phyloP scores from a whole-genome alignment of 805 yeast genomes.

The Nakazawaea anatomiae region DNA sequence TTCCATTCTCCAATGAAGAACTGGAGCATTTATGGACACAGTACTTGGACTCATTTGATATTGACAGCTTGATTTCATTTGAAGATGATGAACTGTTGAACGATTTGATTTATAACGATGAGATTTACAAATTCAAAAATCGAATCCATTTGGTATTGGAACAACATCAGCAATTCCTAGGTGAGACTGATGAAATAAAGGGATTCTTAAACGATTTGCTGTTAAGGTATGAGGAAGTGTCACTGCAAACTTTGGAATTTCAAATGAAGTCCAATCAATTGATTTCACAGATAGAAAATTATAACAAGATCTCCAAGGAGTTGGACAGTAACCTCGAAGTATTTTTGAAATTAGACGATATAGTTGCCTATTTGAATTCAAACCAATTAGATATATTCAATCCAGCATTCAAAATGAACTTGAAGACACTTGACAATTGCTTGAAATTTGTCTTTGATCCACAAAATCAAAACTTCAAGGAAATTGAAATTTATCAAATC shows the following conservation, averaged over 20 bases:
- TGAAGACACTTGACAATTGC: slow-evolving; percentile 61
- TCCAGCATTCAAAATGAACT: slow-evolving; percentile 43
- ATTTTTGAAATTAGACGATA: slow-evolving; percentile 67
- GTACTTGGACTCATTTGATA: slow-evolving; percentile 33
- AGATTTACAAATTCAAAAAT: slow-evolving; percentile 30
- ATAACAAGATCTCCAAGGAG: slow-evolving; percentile 35
- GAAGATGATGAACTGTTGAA: slow-evolving; percentile 33
- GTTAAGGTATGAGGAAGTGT: slow-evolving; percentile 49
- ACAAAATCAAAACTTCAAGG: slow-evolving; percentile 49
- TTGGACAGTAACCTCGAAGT: slow-evolving; percentile 44
- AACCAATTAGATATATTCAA: slow-evolving; percentile 63
- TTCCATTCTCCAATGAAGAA: slow-evolving; percentile 35
- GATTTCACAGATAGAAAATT: slow-evolving; percentile 37
- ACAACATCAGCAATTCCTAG: slow-evolving; percentile 31
- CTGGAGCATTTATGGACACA: slow-evolving; percentile 26
- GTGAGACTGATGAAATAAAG: slow-evolving; percentile 39
- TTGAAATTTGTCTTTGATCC: slow-evolving; percentile 51
- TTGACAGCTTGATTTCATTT: slow-evolving; percentile 32
- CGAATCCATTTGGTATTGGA: slow-evolving; percentile 19
- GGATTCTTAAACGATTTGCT: slow-evolving; percentile 41
- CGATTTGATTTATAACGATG: slow-evolving; percentile 30
- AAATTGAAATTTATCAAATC: slow-evolving; percentile 59
- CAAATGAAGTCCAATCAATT: slow-evolving; percentile 49
- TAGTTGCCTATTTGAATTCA: slow-evolving; percentile 61
- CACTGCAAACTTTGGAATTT: slow-evolving; percentile 57